Base-by-base conservation (phyloP, 2,329 filamentous ascomycete species). In the Chrysoporthe deuterocubensis region DNA sequence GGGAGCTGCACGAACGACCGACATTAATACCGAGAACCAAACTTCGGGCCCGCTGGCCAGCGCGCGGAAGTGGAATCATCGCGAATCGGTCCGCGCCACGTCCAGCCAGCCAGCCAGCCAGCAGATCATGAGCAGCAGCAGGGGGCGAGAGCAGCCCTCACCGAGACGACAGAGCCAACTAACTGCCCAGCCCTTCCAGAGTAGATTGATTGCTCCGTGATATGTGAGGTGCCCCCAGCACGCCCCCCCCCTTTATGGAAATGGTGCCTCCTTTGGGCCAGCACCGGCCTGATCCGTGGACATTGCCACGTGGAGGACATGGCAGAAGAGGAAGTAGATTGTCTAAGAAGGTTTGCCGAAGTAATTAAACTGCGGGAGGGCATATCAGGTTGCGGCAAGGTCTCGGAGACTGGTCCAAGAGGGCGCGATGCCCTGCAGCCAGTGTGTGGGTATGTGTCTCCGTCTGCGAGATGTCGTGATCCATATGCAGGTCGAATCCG, bases 21-120 rank as follows among this genome's bases (percentile, higher is more conserved):
- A 63, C 32, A 40, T 64, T 61, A 66, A 69, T 69, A 60, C 60
- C 65, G 60, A 34, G 64, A 64, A 44, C 64, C 64, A 64, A 56
- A 69, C 60, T 68, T 68, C 57, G 46, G 21, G 18, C 37, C 50
- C 32, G 26, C 50, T 54, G 50, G 50, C 50, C 34, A 21, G 42
- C 52, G 43, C 26, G 40, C 48, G 14, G 21, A 18, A 16, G 57
- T 44, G 40, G 21, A 60, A 44, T 44, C 21, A 32, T 60, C n/a
- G 40, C 40, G 40, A 60, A 43, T 26, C 57, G 57, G 44, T 44
- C 37, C 18, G 37, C 40, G 57, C 57, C 40, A 57, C 34, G 34
- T 26, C 14, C 32, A 48, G 18, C 44, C 44, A 9, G 7, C 4
- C 48, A 50, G 48, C 48, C n/a, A 52, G 21, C 18, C 44, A 46